Evolutionary conservation across 1,284 basidiomycete genomes (phyloP).

Genomic region (Wolfiporia cocos): DNA sequence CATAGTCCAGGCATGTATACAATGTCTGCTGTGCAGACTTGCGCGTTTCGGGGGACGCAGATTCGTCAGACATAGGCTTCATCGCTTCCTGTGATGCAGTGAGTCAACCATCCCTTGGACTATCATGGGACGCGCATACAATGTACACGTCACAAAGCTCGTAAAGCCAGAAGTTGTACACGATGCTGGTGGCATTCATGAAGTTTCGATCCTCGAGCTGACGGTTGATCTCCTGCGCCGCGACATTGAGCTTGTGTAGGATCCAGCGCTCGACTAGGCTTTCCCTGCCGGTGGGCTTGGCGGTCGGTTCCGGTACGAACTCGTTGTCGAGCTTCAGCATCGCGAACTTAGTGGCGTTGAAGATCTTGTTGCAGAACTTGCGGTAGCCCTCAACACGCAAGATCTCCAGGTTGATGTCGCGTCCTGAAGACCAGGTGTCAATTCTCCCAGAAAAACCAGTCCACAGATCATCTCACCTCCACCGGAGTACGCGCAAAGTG

Average conservation of each 20-base stretch:
- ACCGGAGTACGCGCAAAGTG: constrained; percentile 91
- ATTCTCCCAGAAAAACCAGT: not conserved
- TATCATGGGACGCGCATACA: constrained; percentile 45
- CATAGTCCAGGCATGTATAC: constrained; percentile 91
- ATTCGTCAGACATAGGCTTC: constrained; percentile 91
- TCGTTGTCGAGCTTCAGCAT: constrained; percentile 87
- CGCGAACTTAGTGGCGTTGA: constrained; percentile 98
- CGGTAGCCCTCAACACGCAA: constrained; percentile 97
- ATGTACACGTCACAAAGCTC: constrained; percentile 99
- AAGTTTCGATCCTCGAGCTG: constrained; percentile 84
- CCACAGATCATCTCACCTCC: constrained; percentile 45
- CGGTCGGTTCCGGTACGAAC: constrained; percentile 70
- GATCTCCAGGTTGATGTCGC: constrained; percentile 96
- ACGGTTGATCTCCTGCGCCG: constrained; percentile 73
- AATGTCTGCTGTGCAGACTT: constrained; percentile 93
- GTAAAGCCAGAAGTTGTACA: constrained; percentile 97
- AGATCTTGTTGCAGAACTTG: constrained; percentile 99
- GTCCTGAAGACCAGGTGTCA: constrained; percentile 39
- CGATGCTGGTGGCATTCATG: constrained; percentile 82
- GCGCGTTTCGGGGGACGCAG: constrained; percentile 55
- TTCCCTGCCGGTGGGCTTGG: constrained; percentile 85
- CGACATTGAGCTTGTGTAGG: constrained; percentile 87
- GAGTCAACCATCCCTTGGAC: not conserved
- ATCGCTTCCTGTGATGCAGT: constrained; percentile 75
- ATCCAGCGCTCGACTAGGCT: constrained; percentile 95